Evolutionary conservation across 495 filamentous ascomycete species (phyloP), one percentile per base, ranked within the genome.

Genomic region (Penicillium silybi): DNA sequence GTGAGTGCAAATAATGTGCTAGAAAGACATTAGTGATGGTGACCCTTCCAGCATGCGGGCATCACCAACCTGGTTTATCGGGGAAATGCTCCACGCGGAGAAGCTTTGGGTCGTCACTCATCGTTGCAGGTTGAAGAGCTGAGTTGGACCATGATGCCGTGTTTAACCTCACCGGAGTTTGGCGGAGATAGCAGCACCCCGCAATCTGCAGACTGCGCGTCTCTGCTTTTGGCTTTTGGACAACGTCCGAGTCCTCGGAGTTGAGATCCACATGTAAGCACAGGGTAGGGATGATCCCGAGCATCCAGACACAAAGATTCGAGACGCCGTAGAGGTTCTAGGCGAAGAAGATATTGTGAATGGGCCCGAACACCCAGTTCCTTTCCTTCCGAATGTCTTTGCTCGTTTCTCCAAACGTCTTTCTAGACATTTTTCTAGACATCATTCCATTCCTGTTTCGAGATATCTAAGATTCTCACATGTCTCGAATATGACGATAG

Each of bases 1-100:
- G 39, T 13, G 58, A 52, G 20, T 56, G 53, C 37, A 58, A 47
- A 37, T 53, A 57, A 48, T 58, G 56, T 6, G 51, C 62, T 65
- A 17, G 20, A 17, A 11, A 25, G 22, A 32, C 27, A 27, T 47
- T 6, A 51, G 52, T 48, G 17, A 16, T 18, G 17, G 2, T 37
- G 53, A 15, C 16, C 34, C 8, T 3, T 11, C 0, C 6, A 13
- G 4, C 7, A 23, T 17, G 16, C 18, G 22, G 17, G 46, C 2
- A 13, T 27, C 16, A 41, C 58, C 4, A 7, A 61, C 58, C 58
- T 44, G 58, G 54, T 7, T 26, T 29, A 19, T 22, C 35, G 9
- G 27, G 46, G 0, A 10, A 23, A 16, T 32, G 25, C 1, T 27
- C 48, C 18, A 35, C 26, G 6, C 11, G 20, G 4, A 9, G 25